These are phyloP conservation scores for Ophioceras dolichostomum DNA, from an alignment of 2,329 filamentous ascomycete genomes.

Conservation along the genomic window DNA sequence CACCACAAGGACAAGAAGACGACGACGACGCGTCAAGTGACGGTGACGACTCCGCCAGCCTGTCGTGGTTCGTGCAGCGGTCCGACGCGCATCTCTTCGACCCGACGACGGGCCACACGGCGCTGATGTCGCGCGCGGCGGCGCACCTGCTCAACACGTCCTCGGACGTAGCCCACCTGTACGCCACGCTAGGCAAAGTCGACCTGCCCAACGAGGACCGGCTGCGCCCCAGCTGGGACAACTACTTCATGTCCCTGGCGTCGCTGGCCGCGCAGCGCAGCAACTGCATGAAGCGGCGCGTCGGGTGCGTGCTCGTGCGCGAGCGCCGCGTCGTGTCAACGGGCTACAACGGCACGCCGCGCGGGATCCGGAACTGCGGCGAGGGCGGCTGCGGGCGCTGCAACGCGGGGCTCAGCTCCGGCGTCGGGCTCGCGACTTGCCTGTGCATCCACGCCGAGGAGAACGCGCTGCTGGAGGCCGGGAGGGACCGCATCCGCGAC, in stretches of 20 bases:
- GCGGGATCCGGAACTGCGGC: slow-evolving; percentile 78
- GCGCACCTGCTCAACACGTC: slow-evolving; percentile 79
- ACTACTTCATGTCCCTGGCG: slow-evolving; percentile 97
- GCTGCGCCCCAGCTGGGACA: slow-evolving; percentile 84
- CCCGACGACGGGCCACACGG: slow-evolving; percentile 50
- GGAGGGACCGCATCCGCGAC: slow-evolving; percentile 75
- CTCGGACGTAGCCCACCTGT: slow-evolving; percentile 56
- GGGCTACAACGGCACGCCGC: slow-evolving; percentile 95
- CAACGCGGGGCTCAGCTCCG: slow-evolving; percentile 60
- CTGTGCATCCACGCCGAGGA: slow-evolving; percentile 97
- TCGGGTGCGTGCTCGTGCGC: slow-evolving; percentile 85
- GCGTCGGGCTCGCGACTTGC: slow-evolving; percentile 70
- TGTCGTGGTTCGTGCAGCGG: slow-evolving; percentile 43
- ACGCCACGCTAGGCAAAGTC: slow-evolving; percentile 58
- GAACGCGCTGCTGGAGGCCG: slow-evolving; percentile 90
- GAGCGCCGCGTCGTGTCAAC: slow-evolving; percentile 84
- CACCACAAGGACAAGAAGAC: slow-evolving; percentile 8
- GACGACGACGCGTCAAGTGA: background rate
- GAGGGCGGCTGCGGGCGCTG: slow-evolving; percentile 85
- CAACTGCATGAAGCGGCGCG: slow-evolving; percentile 97
- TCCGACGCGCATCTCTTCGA: slow-evolving; percentile 70
- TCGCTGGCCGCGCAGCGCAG: slow-evolving; percentile 79
- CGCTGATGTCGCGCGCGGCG: slow-evolving; percentile 69
- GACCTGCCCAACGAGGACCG: slow-evolving; percentile 69
- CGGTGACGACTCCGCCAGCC: slow-evolving; percentile 9